Evolutionary conservation across 495 filamentous ascomycete genomes (phyloP), one percentile per base, ranked within the genome.

Genomic region (Hypoxylon fragiforme): DNA sequence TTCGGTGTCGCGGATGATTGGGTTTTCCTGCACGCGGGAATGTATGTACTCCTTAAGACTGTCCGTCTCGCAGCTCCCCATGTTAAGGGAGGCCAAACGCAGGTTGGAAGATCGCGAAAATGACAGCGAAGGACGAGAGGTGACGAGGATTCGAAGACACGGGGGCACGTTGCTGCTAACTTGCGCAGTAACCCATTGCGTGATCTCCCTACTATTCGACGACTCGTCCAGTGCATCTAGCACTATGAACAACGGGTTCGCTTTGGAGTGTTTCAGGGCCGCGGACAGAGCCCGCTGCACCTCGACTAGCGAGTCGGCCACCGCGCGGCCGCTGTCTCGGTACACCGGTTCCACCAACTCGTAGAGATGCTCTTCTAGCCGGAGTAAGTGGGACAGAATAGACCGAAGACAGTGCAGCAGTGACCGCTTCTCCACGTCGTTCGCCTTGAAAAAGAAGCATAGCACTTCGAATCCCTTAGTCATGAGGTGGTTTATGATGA

Each of bases 221-320:
- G 59, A 64, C 26, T 67, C 65, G 18, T 68, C 65, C n/a, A 68
- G 38, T 8, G 65, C 65, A 36, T 68, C 65, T 5, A 68, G 50
- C n/a, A 67, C 22, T 12, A 68, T 35, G 16, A 55, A 49, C 19
- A 67, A 53, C 19, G 13, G 39, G 9, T 30, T 31, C 1, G 28
- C 40, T 19, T 30, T 49, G n/a, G 47, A 41, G 19, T 38, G 24
- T 21, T 35, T 21, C 1, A 57, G 32, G 13, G 54, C 63, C 9
- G 36, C 47, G 4, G 47, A 35, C 24, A 62, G 18, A 34, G 44
- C 59, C 55, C 44, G 19, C 18, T 20, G 31, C n/a, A 65, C 32
- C 8, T 61, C 52, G 41, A 42, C 37, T 14, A 51, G 41, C 11
- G 60, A 68, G 26, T 68, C 56, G 8, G 60, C 65, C 20, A 53